These are phyloP conservation scores for Arabidopsis suecica DNA, from an alignment of 345 rosid species.

Conservation along the genomic window DNA sequence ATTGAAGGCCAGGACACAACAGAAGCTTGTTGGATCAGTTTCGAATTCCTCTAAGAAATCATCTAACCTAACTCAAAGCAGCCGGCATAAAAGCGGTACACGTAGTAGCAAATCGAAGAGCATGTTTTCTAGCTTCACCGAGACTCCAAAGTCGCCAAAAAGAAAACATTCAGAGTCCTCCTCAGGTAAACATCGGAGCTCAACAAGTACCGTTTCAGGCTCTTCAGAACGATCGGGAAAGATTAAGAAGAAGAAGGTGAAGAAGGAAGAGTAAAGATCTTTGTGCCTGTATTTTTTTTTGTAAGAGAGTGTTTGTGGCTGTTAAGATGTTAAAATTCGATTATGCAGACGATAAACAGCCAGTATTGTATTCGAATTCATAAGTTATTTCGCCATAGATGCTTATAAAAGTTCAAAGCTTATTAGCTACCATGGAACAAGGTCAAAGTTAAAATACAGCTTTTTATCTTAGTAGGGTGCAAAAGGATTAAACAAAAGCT, in stretches of 20 bases:
- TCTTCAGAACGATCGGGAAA: slow-evolving; percentile 47
- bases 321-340: slow-evolving; percentile 11
- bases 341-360: slow-evolving; percentile 11
- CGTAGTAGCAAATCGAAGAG: slow-evolving; percentile 57
- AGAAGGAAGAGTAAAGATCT: slow-evolving; percentile 39
- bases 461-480: background rate
- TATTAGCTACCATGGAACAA: slow-evolving; percentile 17
- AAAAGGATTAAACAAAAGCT: background rate
- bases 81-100: slow-evolving; percentile 47
- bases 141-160: slow-evolving; percentile 47
- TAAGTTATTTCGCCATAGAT: slow-evolving; percentile 17
- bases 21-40: slow-evolving; percentile 46
- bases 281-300: background rate
- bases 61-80: slow-evolving; percentile 45
- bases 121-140: slow-evolving; percentile 42
- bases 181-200: slow-evolving; percentile 21
- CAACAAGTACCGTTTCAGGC: slow-evolving; percentile 41
- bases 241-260: slow-evolving; percentile 41
- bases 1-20: slow-evolving; percentile 25
- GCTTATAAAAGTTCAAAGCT: slow-evolving; percentile 26
- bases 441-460: background rate
- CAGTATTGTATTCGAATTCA: slow-evolving; percentile 8
- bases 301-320: slow-evolving; percentile 5
- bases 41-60: slow-evolving; percentile 47
- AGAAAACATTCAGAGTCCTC: slow-evolving; percentile 48